Conservation (phyloP, 73 alveolate genomes). For the Tetrahymena thermophila region DNA sequence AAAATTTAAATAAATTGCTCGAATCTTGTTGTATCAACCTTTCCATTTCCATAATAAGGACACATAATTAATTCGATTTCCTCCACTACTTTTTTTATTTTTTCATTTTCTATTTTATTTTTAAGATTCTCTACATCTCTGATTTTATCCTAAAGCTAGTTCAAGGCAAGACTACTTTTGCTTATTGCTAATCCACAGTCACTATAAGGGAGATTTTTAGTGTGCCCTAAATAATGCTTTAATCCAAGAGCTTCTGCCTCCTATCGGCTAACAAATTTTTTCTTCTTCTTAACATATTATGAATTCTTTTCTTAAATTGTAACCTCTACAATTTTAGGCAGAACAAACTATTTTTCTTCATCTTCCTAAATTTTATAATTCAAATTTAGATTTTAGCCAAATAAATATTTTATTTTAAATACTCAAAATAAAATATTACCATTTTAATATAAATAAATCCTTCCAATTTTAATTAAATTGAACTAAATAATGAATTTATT, state of each 20-base stretch:
- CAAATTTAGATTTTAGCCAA: background rate
- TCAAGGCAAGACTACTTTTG: constrained; percentile 32
- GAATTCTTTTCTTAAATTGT: constrained; percentile 3
- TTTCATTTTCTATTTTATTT: constrained; percentile 39
- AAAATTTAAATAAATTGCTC: constrained; percentile 26
- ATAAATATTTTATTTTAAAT: background rate
- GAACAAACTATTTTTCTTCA: background rate
- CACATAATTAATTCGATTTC: constrained; percentile 37
- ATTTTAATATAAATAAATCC: background rate
- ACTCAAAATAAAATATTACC: background rate
- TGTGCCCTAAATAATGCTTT: constrained; percentile 38
- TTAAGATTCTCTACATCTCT: constrained; percentile 29
- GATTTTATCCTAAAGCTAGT: constrained; percentile 32
- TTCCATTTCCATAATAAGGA: constrained; percentile 41
- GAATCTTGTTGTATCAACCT: constrained; percentile 16
- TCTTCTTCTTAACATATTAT: constrained; percentile 14
- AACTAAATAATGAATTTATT: too few relatives aligned
- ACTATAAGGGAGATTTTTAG: constrained; percentile 37
- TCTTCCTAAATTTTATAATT: background rate
- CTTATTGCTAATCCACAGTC: constrained; percentile 38
- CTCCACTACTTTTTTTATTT: constrained; percentile 26
- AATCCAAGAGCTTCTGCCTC: constrained; percentile 35
- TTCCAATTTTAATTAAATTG: too few relatives aligned
- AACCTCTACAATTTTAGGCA: constrained; percentile 17
- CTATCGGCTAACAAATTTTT: constrained; percentile 13